These are phyloP conservation scores for Fusarium sp. DNA, from an alignment of 2,329 filamentous ascomycete species.

Conservation along the genomic window DNA sequence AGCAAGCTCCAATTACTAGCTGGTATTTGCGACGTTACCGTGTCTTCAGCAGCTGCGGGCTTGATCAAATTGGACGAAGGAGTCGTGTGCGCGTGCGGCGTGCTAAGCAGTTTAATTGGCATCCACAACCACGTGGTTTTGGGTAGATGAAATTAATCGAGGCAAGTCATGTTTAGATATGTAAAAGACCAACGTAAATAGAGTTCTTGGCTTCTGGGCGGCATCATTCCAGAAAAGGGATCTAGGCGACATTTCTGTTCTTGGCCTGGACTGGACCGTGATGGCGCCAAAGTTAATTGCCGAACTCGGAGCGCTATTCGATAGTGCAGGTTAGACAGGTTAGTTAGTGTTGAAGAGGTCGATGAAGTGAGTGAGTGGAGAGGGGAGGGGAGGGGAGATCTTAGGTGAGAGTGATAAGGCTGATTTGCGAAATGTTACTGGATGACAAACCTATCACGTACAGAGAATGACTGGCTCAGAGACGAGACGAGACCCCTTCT, in stretches of 20 bases:
- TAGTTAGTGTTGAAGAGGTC: not conserved
- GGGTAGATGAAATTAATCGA: not conserved
- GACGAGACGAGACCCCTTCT: not conserved
- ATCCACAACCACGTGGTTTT: not conserved
- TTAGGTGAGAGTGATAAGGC: not conserved
- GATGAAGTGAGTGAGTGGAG: not conserved
- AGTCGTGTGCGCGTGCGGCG: constrained; percentile 1
- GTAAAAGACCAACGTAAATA: constrained; percentile 1
- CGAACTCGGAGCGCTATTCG: not conserved
- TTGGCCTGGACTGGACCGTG: not conserved
- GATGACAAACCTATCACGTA: not conserved
- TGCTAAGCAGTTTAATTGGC: constrained; percentile 13
- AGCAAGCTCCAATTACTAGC: constrained; percentile 2
- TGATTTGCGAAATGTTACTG: not conserved
- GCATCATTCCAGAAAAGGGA: constrained; percentile 13
- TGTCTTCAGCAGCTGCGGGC: constrained; percentile 16
- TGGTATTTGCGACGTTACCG: constrained; percentile 4
- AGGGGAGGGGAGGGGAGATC: not conserved
- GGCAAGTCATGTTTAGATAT: not conserved
- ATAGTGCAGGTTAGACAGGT: not conserved
- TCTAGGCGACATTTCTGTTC: not conserved
- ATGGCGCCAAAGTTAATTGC: constrained; percentile 13
- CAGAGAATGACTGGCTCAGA: not conserved
- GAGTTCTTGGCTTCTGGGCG: not conserved
- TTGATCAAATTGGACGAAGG: constrained; percentile 14